Evolutionary conservation across 257 asterid species (phyloP), one percentile per base, ranked within the genome.

Genomic region (Scutellaria galericulata): DNA sequence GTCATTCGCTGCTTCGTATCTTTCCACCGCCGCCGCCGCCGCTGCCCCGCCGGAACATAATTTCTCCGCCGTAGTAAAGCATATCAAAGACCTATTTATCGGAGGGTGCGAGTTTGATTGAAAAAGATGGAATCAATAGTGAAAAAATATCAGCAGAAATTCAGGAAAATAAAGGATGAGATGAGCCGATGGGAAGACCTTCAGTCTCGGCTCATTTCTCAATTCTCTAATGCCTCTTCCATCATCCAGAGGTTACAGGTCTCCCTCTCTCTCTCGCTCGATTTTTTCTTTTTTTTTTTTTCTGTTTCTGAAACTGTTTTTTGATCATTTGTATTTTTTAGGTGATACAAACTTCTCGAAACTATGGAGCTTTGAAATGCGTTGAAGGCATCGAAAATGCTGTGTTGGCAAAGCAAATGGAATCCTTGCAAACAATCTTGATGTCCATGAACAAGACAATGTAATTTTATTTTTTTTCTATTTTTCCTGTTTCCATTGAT

Each of bases 161-260:
- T 87, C 75, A 79, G 77, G 83, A 90, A 73, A 75, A 80, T 83
- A 42, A 86, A 81, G 75, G 91, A 86, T 39, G 96, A 90, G 73
- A 86, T 86, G 86, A 72, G 56, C 76, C 77, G 63, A 0, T 93
- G 98, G 98, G 91, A 83, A 40, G 90, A 89, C 75, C 81, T 89
- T 54, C 97, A 93, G 64, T 81, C 88, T 74, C 79, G 81, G 12
- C 78, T 90, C 58, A 42, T 85, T 67, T 81, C 91, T 15, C 96
- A 90, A 44, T 93, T 86, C 77, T 70, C 77, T 9, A 83, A 79
- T 35, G 96, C 92, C 41, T 83, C 90, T 76, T 77, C 93, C 42
- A 85, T 90, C 77, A 90, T 88, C 65, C 90, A 80, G 80, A 87
- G 96, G 76, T 77, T 93, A 81, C 90, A 85, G 93, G 96, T 89